Percentiles rank a stretch among this genome's conserved stretches.
Evolutionary conservation across 495 filamentous ascomycete genomes (phyloP).

Genomic region (Astrothelium macrocarpum): DNA sequence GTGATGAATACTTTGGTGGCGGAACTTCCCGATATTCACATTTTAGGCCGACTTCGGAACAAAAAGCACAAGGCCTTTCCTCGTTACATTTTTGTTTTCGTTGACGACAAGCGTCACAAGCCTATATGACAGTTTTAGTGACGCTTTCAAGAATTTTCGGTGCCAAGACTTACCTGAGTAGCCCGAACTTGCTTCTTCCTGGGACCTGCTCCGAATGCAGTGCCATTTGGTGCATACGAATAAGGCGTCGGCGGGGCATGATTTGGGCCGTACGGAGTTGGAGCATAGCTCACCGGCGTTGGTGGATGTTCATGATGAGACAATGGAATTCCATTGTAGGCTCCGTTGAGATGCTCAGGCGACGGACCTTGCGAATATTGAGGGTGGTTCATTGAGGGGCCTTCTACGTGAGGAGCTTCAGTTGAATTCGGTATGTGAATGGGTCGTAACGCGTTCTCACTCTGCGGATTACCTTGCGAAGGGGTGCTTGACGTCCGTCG

Average conservation of each 20-base stretch:
- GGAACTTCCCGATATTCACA: constrained; percentile 59
- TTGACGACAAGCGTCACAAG: constrained; percentile 57
- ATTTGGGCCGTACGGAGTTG: constrained; percentile 10
- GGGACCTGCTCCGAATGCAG: constrained; percentile 4
- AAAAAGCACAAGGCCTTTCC: constrained; percentile 36
- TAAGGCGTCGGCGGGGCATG: constrained; percentile 1
- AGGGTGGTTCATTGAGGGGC: neutral
- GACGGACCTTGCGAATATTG: neutral
- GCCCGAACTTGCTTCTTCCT: constrained; percentile 32
- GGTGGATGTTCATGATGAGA: constrained; percentile 7
- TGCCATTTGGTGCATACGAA: neutral
- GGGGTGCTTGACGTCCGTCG: neutral
- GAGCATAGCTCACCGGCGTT: constrained; percentile 7
- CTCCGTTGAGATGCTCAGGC: neutral
- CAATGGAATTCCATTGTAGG: constrained; percentile 8
- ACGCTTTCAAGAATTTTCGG: too few species aligned
- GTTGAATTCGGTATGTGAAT: neutral
- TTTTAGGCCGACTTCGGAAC: constrained; percentile 44
- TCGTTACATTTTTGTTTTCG: constrained; percentile 68
- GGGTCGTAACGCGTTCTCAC: neutral
- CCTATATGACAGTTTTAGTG: constrained; percentile 34
- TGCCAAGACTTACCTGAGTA: constrained; percentile 20
- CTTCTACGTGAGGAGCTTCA: neutral
- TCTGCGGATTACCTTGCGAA: neutral
- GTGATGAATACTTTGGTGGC: constrained; percentile 50